phyloP scores from a whole-genome alignment of 2,329 filamentous ascomycete genomes.

The Fusarium verticillioides region DNA sequence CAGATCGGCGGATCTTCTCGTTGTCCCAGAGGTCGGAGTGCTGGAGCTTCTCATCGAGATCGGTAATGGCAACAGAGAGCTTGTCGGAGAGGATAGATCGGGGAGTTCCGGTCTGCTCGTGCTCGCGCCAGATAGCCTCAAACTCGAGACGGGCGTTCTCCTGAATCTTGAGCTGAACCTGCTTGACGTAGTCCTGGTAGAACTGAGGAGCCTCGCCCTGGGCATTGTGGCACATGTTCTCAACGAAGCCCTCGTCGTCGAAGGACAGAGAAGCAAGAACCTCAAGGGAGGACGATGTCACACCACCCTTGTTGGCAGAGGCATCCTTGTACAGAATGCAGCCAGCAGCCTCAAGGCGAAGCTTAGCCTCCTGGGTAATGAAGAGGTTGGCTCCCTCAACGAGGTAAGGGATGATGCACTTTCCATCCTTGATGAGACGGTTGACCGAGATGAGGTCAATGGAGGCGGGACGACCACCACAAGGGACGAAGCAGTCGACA shows the following conservation, averaged over 20 bases:
- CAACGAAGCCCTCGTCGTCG: conserved; percentile 85
- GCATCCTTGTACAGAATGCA: conserved; percentile 98
- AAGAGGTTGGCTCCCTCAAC: conserved; percentile 98
- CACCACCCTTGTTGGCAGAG: conserved; percentile 97
- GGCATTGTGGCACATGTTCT: conserved; percentile 91
- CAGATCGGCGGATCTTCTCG: conserved; percentile 77
- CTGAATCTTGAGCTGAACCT: conserved; percentile 90
- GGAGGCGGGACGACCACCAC: conserved; percentile 94
- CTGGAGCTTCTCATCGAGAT: conserved; percentile 95
- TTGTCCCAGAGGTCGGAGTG: conserved; percentile 92
- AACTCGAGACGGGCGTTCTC: conserved; percentile 95
- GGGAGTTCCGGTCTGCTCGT: conserved; percentile 80
- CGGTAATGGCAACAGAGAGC: conserved; percentile 92
- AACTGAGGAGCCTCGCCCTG: conserved; percentile 83
- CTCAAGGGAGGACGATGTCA: conserved; percentile 96
- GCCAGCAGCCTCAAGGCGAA: conserved; percentile 93
- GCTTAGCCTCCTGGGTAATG: conserved; percentile 97
- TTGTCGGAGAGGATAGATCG: conserved; percentile 92
- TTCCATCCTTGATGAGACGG: conserved; percentile 91
- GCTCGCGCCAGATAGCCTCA: conserved; percentile 97
- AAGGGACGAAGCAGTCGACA: conserved; percentile 93
- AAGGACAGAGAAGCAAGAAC: conserved; percentile 95
- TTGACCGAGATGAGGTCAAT: conserved; percentile 90
- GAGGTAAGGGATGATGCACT: conserved; percentile 88
- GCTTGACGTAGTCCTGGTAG: conserved; percentile 91